Conservation (phyloP, 805 yeast species). For the Wickerhamomyces tratensis region DNA sequence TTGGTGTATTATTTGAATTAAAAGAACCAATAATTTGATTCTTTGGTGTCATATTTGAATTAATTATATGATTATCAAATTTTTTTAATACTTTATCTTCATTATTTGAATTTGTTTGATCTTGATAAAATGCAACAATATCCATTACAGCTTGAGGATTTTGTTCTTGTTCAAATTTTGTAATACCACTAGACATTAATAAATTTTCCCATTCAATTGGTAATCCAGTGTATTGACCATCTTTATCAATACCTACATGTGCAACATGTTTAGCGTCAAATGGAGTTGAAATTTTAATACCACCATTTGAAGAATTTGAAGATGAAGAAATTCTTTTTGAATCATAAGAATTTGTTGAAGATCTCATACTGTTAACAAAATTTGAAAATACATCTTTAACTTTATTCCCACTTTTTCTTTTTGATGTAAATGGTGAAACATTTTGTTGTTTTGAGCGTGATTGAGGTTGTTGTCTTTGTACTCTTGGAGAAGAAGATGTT, state of each 20-base stretch:
- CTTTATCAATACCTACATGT: constrained; percentile 85
- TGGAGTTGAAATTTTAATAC: constrained; percentile 73
- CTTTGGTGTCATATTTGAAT: constrained; percentile 23
- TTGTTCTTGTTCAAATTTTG: constrained; percentile 78
- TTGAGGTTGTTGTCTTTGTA: constrained; percentile 1
- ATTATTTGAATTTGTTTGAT: constrained; percentile 31
- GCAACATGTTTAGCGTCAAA: constrained; percentile 84
- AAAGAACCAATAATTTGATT: background rate
- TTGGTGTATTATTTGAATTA: constrained; percentile 1
- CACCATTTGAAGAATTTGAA: constrained; percentile 6
- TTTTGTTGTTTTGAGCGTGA: too few species aligned
- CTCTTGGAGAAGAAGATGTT: too few species aligned
- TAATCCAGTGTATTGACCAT: constrained; percentile 83
- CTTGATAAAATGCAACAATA: constrained; percentile 78
- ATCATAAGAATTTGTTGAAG: constrained; percentile 19
- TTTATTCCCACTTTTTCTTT: constrained; percentile 36
- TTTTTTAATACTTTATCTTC: constrained; percentile 32
- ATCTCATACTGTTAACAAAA: constrained; percentile 34
- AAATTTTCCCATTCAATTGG: constrained; percentile 90
- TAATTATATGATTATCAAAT: constrained; percentile 14
- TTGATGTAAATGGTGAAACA: constrained; percentile 1
- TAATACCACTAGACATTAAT: constrained; percentile 77
- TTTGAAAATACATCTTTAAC: constrained; percentile 51
- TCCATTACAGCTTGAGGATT: constrained; percentile 94
- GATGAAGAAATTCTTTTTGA: constrained; percentile 5